Base-by-base conservation (phyloP, 192 early-diverging fungal genomes). In the Neocallimastix lanati region DNA sequence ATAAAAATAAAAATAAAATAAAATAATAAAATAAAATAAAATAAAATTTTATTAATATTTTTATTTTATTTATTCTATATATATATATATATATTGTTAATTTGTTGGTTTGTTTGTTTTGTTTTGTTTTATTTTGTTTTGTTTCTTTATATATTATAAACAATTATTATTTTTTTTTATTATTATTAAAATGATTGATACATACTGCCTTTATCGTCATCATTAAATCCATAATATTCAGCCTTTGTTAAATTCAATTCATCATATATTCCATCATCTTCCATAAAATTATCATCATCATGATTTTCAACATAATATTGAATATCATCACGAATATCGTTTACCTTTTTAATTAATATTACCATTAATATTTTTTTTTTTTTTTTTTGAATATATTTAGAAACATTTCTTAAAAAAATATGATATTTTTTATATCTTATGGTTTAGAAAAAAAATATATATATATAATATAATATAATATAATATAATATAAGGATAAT, bases 221-320 rank as follows among this genome's bases (percentile, higher is more conserved):
- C 96, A 77, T 88, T 84, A 16, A 95, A 87, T 67, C 90, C 89
- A 90, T 90, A 95, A 30, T 91, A 91, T 82, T 96, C 96, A 28
- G 95, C 93, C 58, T 97, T 96, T 79, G 95, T 95, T 77, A 99
- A 85, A 83, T 94, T 92, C 79, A 98, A 82, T 40, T 96, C 94
- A 80, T 98, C 95, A 85, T 99, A 98, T 76, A 98, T 92, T 79
- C 86, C 88, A 82, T 97, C 95, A 82, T 97, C 91, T 83, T 99
- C 97, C 33, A 93, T 90, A 88, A 96, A 98, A 80, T 95, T 94
- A 28, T 92, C 92, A 33, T 96, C 94, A 85, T 93, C 90, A 86
- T 96, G 96, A 80, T 85, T 85, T 78, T 97, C 94, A 12, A 96
- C 91, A 84, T 99, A 99, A 81, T 95, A 98, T 29, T 92, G 89